Conservation (phyloP, 108 stramenopile species). For the Parietichytrium sp. region DNA sequence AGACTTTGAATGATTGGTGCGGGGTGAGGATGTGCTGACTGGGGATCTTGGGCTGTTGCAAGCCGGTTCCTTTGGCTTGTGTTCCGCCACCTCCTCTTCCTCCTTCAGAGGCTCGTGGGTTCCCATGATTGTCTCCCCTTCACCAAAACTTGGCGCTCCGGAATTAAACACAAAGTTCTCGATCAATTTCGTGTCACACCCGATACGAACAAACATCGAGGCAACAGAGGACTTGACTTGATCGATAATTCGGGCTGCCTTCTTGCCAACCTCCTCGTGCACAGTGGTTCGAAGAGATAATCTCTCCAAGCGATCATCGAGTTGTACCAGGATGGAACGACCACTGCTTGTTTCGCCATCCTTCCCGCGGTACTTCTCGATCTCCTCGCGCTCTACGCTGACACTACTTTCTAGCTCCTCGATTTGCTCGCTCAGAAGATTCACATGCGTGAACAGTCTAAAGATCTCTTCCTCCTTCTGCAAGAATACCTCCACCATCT, state of each 20-base stretch:
- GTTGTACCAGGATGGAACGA: background rate
- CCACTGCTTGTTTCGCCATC: constrained; percentile 16
- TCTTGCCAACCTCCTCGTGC: constrained; percentile 7
- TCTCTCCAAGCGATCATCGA: background rate
- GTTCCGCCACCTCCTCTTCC: background rate
- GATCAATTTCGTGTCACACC: constrained; percentile 25
- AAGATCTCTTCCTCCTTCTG: constrained; percentile 25
- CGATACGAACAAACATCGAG: constrained; percentile 30
- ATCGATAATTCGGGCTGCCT: background rate
- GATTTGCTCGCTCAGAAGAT: constrained; percentile 20
- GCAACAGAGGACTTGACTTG: constrained; percentile 17
- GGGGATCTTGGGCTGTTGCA: no score
- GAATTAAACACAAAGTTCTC: background rate
- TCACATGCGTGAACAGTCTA: constrained; percentile 10
- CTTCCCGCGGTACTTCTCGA: background rate
- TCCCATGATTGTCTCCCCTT: no score
- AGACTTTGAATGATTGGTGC: no score
- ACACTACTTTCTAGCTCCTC: constrained; percentile 28
- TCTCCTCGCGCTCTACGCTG: constrained; percentile 10
- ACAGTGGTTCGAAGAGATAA: background rate
- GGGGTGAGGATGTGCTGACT: no score
- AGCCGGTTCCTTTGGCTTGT: background rate
- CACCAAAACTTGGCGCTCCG: no score
- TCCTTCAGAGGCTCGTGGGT: background rate
- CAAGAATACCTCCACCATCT: constrained; percentile 22